These are phyloP conservation scores for Tylopilus sp. DNA, from an alignment of 768 basidiomycete genomes.

Conservation along the genomic window DNA sequence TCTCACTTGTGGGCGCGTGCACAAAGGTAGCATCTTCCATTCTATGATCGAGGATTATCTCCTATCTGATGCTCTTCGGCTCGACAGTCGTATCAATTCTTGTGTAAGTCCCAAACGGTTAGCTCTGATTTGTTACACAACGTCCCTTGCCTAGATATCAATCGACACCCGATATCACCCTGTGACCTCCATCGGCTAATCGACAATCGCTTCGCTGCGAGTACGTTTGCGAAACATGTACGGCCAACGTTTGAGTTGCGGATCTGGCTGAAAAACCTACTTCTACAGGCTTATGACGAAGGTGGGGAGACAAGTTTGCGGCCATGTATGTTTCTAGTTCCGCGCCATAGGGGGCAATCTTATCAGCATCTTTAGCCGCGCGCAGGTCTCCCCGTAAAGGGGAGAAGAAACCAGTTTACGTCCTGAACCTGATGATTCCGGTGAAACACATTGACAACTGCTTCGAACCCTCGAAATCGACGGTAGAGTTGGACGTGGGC, in stretches of 20 bases:
- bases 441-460: constrained; percentile 68
- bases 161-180: constrained; percentile 62
- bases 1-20: constrained; percentile 71
- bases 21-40: constrained; percentile 56
- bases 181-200: constrained; percentile 70
- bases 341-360: constrained; percentile 11
- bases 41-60: constrained; percentile 9
- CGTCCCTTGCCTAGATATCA: constrained; percentile 56
- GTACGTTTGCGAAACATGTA: constrained; percentile 76
- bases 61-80: constrained; percentile 23
- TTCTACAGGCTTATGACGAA: constrained; percentile 66
- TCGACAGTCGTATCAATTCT: constrained; percentile 73
- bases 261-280: constrained; percentile 2
- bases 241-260: constrained; percentile 13
- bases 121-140: constrained; percentile 1
- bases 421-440: constrained; percentile 71
- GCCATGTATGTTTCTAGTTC: constrained; percentile 13
- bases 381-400: constrained; percentile 76
- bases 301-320: constrained; percentile 43
- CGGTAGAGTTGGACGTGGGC: constrained; percentile 65
- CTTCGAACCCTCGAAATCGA: constrained; percentile 72
- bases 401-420: constrained; percentile 80
- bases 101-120: constrained; percentile 54
- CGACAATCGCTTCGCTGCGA: constrained; percentile 60
- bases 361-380: constrained; percentile 35